Evolutionary conservation across 495 filamentous ascomycete genomes (phyloP).

Genomic region (Penicillium pancosmium): DNA sequence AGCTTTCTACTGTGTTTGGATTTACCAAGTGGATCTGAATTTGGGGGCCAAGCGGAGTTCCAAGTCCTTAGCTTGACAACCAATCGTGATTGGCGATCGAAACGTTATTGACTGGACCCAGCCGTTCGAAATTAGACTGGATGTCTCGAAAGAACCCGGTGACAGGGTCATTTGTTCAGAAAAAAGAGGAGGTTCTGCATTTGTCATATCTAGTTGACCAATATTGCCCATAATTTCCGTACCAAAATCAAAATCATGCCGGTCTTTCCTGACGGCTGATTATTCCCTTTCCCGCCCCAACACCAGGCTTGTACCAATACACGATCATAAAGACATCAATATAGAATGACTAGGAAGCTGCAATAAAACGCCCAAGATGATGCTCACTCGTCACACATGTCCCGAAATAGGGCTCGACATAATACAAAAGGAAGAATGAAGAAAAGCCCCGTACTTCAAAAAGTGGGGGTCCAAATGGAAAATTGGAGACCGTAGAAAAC

Average conservation of each 20-base stretch:
- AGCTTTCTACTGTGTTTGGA: constrained; percentile 8
- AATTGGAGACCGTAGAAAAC: constrained; percentile 2
- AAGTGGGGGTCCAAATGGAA: not conserved
- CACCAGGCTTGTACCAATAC: constrained; percentile 16
- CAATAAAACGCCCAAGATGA: constrained; percentile 19
- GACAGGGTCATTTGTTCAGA: constrained; percentile 5
- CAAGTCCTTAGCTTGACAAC: constrained; percentile 3
- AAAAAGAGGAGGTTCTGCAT: constrained; percentile 2
- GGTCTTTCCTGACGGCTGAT: not conserved
- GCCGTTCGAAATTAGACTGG: constrained; percentile 3
- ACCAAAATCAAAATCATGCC: constrained; percentile 1
- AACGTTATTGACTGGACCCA: constrained; percentile 18
- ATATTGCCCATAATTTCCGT: not conserved
- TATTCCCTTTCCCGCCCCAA: constrained; percentile 10
- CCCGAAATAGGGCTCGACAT: constrained; percentile 9
- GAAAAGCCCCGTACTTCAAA: not conserved
- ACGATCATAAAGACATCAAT: constrained; percentile 8
- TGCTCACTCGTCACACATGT: constrained; percentile 25
- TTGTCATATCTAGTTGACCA: constrained; percentile 1
- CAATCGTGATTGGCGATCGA: constrained; percentile 10
- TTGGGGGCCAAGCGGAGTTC: constrained; percentile 13
- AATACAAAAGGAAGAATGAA: constrained; percentile 15
- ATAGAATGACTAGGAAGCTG: not conserved
- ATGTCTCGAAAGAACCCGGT: not conserved
- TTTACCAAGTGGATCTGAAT: not conserved